Evolutionary conservation across 2,329 filamentous ascomycete species (phyloP).

Genomic region (Diaporthe helianthi): DNA sequence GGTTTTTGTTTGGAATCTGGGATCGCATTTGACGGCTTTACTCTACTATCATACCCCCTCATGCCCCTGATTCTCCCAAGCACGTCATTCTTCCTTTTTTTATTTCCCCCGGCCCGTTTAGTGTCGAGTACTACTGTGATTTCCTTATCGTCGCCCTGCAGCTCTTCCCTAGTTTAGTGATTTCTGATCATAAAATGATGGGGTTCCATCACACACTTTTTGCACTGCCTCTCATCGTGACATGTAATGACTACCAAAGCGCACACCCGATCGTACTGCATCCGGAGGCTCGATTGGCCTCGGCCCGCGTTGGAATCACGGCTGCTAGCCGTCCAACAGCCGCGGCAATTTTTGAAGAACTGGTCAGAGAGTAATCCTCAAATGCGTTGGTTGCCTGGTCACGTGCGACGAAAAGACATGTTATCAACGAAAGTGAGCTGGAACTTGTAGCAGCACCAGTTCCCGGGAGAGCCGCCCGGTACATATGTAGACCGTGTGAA

Average conservation of each 20-base stretch:
- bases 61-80: slow-evolving; percentile 33
- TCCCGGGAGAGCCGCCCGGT: background rate
- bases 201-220: slow-evolving; percentile 29
- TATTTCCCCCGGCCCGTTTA: slow-evolving; percentile 32
- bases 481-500: too few relatives aligned
- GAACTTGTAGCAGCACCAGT: background rate
- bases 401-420: background rate
- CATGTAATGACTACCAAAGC: background rate
- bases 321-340: background rate
- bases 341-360: background rate
- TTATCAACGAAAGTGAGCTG: background rate
- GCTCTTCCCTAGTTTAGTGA: slow-evolving; percentile 35
- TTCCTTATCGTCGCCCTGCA: slow-evolving; percentile 35
- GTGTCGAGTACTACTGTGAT: slow-evolving; percentile 35
- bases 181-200: slow-evolving; percentile 36
- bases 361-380: background rate
- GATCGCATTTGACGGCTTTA: slow-evolving; percentile 35
- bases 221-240: background rate
- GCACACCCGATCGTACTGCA: background rate
- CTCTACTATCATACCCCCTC: slow-evolving; percentile 36
- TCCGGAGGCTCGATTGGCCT: background rate
- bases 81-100: slow-evolving; percentile 34
- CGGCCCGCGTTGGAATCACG: background rate
- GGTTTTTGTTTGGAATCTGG: slow-evolving; percentile 34
- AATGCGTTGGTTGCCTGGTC: too few relatives aligned